Evolutionary conservation across 805 yeast species (phyloP).

Genomic region (Wickerhamomyces chambardii): DNA sequence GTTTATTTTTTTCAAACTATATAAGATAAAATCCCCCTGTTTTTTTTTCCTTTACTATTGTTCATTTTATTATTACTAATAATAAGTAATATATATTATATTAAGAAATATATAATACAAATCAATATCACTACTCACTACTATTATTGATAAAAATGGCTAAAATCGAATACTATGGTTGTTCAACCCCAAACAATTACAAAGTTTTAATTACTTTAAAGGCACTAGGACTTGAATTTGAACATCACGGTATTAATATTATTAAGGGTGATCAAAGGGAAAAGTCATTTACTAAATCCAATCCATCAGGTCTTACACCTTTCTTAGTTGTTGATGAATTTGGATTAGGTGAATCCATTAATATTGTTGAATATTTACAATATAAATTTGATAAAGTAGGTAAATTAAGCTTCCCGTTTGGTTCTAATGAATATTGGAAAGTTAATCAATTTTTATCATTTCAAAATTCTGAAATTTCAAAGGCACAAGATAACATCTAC

Average conservation of each 20-base stretch:
- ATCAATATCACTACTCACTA: no score
- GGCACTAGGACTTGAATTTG: conserved; percentile 18
- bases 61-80: no score
- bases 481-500: conserved; percentile 47
- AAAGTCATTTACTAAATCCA: conserved; percentile 38
- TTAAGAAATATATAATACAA: no score
- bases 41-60: no score
- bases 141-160: no score
- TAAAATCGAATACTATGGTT: not conserved
- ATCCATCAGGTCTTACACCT: conserved; percentile 52
- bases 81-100: no score
- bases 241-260: conserved; percentile 27
- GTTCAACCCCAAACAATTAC: conserved; percentile 25
- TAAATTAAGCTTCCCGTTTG: conserved; percentile 22
- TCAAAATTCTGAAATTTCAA: conserved; percentile 46
- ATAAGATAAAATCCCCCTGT: no score
- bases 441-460: conserved; percentile 38
- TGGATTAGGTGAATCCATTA: conserved; percentile 24
- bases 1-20: no score
- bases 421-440: conserved; percentile 33
- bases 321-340: conserved; percentile 25
- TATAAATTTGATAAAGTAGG: conserved; percentile 45
- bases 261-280: conserved; percentile 32
- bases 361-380: conserved; percentile 41
- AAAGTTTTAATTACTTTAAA: conserved; percentile 23